phyloP scores from a whole-genome alignment of 768 basidiomycete genomes.

The Plicaturopsis crispa region DNA sequence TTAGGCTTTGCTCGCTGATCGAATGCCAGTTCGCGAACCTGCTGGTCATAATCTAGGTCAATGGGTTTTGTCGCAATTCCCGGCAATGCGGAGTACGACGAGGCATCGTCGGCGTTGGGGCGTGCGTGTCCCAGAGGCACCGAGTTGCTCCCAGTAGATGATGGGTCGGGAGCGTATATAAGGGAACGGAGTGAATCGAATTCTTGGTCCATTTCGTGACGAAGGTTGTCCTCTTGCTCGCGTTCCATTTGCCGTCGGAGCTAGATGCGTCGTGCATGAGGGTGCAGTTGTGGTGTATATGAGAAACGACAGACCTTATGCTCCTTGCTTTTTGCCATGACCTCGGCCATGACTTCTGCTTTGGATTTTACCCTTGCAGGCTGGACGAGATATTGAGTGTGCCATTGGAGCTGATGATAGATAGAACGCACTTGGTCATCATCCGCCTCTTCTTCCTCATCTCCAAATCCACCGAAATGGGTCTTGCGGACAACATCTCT shows the following conservation, averaged over 20 bases:
- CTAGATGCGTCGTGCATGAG: neutral
- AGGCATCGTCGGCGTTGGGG: neutral
- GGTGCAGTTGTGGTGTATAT: neutral
- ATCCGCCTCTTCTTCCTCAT: conserved; percentile 52
- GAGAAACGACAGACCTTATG: conserved; percentile 60
- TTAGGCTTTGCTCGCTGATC: conserved; percentile 92
- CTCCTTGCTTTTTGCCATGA: conserved; percentile 94
- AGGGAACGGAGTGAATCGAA: conserved; percentile 75
- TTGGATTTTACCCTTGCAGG: conserved; percentile 84
- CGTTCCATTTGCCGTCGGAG: conserved; percentile 67
- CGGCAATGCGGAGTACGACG: neutral
- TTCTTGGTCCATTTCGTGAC: conserved; percentile 83
- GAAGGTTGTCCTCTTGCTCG: conserved; percentile 78
- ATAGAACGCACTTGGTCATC: conserved; percentile 36
- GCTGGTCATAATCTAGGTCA: conserved; percentile 81
- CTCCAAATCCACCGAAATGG: conserved; percentile 87
- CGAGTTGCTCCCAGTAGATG: conserved; percentile 30
- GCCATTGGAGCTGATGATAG: neutral
- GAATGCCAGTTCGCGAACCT: conserved; percentile 87
- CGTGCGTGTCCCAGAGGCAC: conserved; percentile 20
- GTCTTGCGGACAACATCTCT: conserved; percentile 53
- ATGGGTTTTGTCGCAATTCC: conserved; percentile 16
- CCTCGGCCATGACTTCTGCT: conserved; percentile 95
- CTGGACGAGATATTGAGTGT: conserved; percentile 27
- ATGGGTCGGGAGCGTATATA: conserved; percentile 51